These are phyloP conservation scores for Solanum chacoense DNA, from an alignment of 305 asterid species.

Conservation along the genomic window DNA sequence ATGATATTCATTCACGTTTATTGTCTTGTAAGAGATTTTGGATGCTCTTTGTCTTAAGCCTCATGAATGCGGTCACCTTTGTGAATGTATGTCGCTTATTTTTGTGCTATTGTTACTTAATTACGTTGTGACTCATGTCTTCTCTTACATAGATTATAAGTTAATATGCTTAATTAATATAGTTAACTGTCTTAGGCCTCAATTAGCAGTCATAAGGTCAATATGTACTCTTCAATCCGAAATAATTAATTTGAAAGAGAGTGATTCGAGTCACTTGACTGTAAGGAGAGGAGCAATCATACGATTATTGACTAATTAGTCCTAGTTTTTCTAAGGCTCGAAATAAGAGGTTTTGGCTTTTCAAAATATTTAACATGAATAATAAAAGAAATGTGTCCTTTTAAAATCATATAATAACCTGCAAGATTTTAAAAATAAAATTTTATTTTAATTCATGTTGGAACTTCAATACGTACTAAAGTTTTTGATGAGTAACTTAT, in stretches of 20 bases:
- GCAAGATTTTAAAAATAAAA: neutral
- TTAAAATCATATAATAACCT: neutral
- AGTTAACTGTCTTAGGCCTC: neutral
- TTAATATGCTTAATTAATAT: neutral
- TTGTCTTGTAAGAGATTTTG: neutral
- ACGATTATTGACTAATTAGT: neutral
- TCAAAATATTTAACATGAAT: neutral
- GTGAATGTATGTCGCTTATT: neutral
- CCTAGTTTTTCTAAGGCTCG: neutral
- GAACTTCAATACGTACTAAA: neutral
- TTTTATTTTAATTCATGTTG: neutral
- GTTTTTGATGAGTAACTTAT: neutral
- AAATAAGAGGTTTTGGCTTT: neutral
- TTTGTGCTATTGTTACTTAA: neutral
- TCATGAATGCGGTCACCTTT: neutral
- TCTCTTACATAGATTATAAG: neutral
- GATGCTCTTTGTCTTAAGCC: neutral
- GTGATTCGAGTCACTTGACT: neutral
- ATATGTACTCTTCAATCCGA: neutral
- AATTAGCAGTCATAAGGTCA: neutral
- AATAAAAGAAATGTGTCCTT: neutral
- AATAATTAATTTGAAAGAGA: neutral
- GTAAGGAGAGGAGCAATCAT: neutral
- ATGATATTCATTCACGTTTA: neutral
- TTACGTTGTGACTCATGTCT: neutral